These are phyloP conservation scores for Aureobasidium musti DNA, from an alignment of 2,329 filamentous ascomycete species.

Conservation along the genomic window DNA sequence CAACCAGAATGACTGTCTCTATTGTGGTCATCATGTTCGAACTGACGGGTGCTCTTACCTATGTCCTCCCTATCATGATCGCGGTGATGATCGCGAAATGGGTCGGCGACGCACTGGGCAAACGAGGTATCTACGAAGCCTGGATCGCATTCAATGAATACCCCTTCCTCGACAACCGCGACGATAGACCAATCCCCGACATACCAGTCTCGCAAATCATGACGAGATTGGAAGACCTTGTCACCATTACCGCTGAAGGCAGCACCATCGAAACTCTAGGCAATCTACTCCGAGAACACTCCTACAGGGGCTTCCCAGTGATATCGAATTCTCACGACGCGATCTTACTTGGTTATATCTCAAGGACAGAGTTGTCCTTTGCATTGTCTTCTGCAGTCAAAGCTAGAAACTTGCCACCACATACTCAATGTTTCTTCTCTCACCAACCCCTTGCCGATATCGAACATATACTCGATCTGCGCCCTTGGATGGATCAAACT, in stretches of 20 bases:
- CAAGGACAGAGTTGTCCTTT: slow-evolving; percentile 82
- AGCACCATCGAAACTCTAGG: slow-evolving; percentile 72
- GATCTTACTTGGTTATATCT: slow-evolving; percentile 88
- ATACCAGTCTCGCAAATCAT: slow-evolving; percentile 85
- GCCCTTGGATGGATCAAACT: slow-evolving; percentile 99
- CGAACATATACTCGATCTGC: slow-evolving; percentile 75
- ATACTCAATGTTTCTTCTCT: slow-evolving; percentile 80
- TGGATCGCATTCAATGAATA: slow-evolving; percentile 98
- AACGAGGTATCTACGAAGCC: slow-evolving; percentile 91
- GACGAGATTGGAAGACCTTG: slow-evolving; percentile 87
- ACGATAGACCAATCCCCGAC: slow-evolving; percentile 75
- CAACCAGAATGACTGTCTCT: slow-evolving; percentile 94
- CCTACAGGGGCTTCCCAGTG: slow-evolving; percentile 89
- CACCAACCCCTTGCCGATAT: slow-evolving; percentile 82
- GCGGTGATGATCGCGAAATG: slow-evolving; percentile 98
- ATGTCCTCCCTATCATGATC: slow-evolving; percentile 98
- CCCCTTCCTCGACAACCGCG: slow-evolving; percentile 89
- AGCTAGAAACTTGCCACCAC: slow-evolving; percentile 60
- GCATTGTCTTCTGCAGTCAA: slow-evolving; percentile 67
- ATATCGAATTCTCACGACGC: slow-evolving; percentile 76
- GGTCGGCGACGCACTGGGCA: slow-evolving; percentile 94
- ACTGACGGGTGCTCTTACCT: slow-evolving; percentile 91
- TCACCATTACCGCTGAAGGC: slow-evolving; percentile 80
- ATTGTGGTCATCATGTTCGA: slow-evolving; percentile 99
- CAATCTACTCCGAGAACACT: slow-evolving; percentile 69